phyloP scores from a whole-genome alignment of 2,329 filamentous ascomycete genomes.

The Dothidotthia symphoricarpi region DNA sequence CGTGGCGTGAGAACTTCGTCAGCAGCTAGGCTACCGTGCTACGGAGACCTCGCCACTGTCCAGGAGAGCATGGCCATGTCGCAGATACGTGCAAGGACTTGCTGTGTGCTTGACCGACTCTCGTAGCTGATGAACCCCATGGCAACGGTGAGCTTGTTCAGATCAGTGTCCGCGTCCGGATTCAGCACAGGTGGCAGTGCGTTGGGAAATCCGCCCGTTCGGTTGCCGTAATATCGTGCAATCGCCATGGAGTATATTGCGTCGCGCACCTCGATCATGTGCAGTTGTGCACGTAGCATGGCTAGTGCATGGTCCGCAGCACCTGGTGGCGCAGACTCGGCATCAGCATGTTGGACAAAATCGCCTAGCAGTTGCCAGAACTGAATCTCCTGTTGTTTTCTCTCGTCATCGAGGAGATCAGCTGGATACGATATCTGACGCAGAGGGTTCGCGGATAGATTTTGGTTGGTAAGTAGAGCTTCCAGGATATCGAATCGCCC shows the following conservation, averaged over 20 bases:
- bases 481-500: conserved; percentile 75
- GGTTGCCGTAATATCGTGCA: conserved; percentile 69
- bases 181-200: conserved; percentile 31
- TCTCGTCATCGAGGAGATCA: conserved; percentile 35
- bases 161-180: conserved; percentile 36
- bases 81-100: conserved; percentile 50
- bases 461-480: conserved; percentile 70
- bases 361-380: conserved; percentile 82
- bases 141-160: conserved; percentile 49
- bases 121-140: conserved; percentile 51
- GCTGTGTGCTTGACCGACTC: conserved; percentile 46
- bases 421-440: conserved; percentile 51
- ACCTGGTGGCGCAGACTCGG: conserved; percentile 56
- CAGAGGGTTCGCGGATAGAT: conserved; percentile 59
- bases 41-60: conserved; percentile 33
- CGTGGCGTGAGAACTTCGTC: not conserved
- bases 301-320: conserved; percentile 65
- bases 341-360: conserved; percentile 65
- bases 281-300: conserved; percentile 67
- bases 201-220: conserved; percentile 49
- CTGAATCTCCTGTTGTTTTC: conserved; percentile 57
- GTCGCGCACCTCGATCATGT: conserved; percentile 82
- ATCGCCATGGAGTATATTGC: conserved; percentile 87
- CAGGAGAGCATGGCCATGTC: conserved; percentile 51
- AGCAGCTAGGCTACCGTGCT: not conserved